phyloP scores from a whole-genome alignment of 2,329 filamentous ascomycete genomes.

The Penicillium oxalicum region DNA sequence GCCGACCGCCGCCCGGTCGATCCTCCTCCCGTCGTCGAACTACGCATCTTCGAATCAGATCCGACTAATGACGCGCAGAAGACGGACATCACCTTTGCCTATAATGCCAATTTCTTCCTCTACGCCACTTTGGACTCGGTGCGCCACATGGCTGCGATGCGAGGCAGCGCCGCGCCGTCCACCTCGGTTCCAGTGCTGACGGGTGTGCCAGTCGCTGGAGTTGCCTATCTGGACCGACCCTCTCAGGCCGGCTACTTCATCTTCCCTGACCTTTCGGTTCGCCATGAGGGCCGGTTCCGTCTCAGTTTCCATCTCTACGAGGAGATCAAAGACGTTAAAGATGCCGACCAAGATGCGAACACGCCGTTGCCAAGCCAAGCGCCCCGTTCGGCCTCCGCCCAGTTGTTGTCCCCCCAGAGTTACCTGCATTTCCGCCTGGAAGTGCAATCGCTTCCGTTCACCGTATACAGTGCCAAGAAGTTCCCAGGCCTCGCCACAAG shows the following conservation, averaged over 20 bases:
- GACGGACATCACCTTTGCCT: constrained; percentile 75
- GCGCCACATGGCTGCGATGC: constrained; percentile 73
- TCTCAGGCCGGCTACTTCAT: constrained; percentile 81
- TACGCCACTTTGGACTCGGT: constrained; percentile 87
- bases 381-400: constrained; percentile 25
- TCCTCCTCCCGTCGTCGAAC: constrained; percentile 87
- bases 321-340: constrained; percentile 78
- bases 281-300: constrained; percentile 90
- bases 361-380: constrained; percentile 36
- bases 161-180: constrained; percentile 60
- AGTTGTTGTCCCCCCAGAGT: constrained; percentile 42
- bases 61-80: constrained; percentile 51
- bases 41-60: constrained; percentile 71
- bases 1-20: constrained; percentile 89
- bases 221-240: constrained; percentile 91
- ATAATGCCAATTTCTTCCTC: constrained; percentile 97
- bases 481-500: constrained; percentile 91
- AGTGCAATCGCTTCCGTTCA: constrained; percentile 80
- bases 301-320: constrained; percentile 90
- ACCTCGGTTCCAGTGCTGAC: constrained; percentile 70
- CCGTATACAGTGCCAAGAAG: constrained; percentile 94
- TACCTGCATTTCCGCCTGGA: constrained; percentile 82
- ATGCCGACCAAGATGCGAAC: constrained; percentile 56
- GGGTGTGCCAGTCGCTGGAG: constrained; percentile 88
- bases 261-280: constrained; percentile 92